Evolutionary conservation across 108 stramenopile genomes (phyloP).

Genomic region (Cyclotella cryptica): DNA sequence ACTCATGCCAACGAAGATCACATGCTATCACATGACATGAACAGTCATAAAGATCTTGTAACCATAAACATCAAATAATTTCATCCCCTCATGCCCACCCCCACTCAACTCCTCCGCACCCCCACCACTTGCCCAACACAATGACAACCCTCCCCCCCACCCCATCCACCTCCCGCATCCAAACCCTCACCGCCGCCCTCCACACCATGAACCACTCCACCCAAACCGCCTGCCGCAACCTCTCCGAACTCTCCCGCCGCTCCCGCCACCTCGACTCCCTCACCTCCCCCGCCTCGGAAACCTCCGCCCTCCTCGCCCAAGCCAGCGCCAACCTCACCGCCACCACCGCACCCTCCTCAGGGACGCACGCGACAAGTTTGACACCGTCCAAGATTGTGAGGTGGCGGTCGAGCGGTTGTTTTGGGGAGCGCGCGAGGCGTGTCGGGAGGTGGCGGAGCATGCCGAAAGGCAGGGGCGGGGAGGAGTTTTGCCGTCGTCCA

Average conservation of each 20-base stretch:
- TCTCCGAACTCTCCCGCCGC: conserved; percentile 72
- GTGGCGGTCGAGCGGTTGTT: conserved; percentile 74
- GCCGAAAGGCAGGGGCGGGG: conserved; percentile 48
- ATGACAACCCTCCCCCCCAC: conserved; percentile 14
- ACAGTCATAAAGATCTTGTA: too few species aligned
- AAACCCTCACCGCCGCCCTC: conserved; percentile 56
- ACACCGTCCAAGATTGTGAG: conserved; percentile 83
- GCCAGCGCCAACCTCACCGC: conserved; percentile 70
- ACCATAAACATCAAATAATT: too few species aligned
- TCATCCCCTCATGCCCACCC: too few species aligned
- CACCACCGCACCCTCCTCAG: conserved; percentile 65
- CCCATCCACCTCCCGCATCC: conserved; percentile 36
- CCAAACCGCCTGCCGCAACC: conserved; percentile 55
- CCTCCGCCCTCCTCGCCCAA: conserved; percentile 64
- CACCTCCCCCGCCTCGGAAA: conserved; percentile 83
- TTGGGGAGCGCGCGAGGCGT: conserved; percentile 59
- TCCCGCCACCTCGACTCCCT: conserved; percentile 80
- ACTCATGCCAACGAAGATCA: too few species aligned
- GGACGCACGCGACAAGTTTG: conserved; percentile 87
- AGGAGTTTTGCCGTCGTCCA: conserved; percentile 29
- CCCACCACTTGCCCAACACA: too few species aligned
- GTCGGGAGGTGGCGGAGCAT: conserved; percentile 57
- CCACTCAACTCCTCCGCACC: too few species aligned
- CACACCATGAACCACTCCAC: conserved; percentile 68
- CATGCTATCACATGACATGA: too few species aligned